These are phyloP conservation scores for Endocalyx cinctus DNA, from an alignment of 2,329 filamentous ascomycete species.

Conservation along the genomic window DNA sequence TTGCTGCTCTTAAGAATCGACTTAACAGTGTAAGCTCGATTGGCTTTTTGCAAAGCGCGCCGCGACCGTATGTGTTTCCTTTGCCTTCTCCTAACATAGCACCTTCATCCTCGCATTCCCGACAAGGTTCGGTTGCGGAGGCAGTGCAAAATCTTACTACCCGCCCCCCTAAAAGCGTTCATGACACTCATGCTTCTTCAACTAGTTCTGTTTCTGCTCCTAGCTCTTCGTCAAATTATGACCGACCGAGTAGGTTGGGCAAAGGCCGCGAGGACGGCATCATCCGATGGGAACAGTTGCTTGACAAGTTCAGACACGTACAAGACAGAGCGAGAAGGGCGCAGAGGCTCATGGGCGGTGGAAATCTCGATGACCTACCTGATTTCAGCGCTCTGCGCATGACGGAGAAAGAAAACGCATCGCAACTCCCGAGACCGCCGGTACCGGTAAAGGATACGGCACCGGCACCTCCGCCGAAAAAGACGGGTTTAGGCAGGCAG, in stretches of 20 bases:
- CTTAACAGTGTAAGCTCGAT: slow-evolving; percentile 97
- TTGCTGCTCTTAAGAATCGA: slow-evolving; percentile 92
- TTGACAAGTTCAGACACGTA: slow-evolving; percentile 90
- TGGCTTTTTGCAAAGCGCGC: slow-evolving; percentile 83
- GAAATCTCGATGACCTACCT: slow-evolving; percentile 43
- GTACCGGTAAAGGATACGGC: slow-evolving; percentile 47
- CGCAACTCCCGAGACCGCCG: slow-evolving; percentile 35
- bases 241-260: slow-evolving; percentile 67
- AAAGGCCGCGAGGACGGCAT: slow-evolving; percentile 76
- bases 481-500: slow-evolving; percentile 61
- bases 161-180: slow-evolving; percentile 25
- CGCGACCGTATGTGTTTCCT: slow-evolving; percentile 61
- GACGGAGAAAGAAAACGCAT: slow-evolving; percentile 35
- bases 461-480: slow-evolving; percentile 50
- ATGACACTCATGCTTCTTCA: slow-evolving; percentile 30
- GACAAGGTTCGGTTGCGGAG: slow-evolving; percentile 30
- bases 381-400: slow-evolving; percentile 38
- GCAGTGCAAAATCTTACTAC: slow-evolving; percentile 20
- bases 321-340: slow-evolving; percentile 79
- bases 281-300: slow-evolving; percentile 86
- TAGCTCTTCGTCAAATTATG: slow-evolving; percentile 55
- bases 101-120: slow-evolving; percentile 23
- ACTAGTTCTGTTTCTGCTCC: slow-evolving; percentile 43
- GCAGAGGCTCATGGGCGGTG: slow-evolving; percentile 54
- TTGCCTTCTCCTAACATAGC: slow-evolving; percentile 8